Evolutionary conservation across 2,329 filamentous ascomycete species (phyloP).

Genomic region (Elsinoe perseae): DNA sequence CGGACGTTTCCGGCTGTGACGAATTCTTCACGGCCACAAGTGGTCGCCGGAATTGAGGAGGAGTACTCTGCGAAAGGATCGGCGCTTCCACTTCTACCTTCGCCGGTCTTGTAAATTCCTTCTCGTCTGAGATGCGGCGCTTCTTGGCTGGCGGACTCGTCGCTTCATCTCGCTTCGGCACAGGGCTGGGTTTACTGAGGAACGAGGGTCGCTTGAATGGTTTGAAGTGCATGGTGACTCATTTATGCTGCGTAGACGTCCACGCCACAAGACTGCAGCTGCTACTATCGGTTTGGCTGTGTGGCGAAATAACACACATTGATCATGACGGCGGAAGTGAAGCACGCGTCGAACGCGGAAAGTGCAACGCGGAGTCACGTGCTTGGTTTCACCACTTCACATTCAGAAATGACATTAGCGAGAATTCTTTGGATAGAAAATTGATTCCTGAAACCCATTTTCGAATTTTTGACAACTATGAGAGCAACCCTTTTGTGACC

Average conservation of each 20-base stretch:
- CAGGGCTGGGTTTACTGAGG: background rate
- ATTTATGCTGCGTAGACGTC: background rate
- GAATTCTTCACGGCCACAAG: constrained; percentile 5
- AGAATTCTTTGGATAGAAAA: too few species aligned
- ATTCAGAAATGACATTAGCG: too few species aligned
- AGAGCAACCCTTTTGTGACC: too few species aligned
- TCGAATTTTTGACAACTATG: too few species aligned
- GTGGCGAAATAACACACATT: background rate
- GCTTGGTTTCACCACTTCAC: background rate
- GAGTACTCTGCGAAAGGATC: background rate
- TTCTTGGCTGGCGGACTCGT: constrained; percentile 4
- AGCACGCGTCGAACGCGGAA: background rate
- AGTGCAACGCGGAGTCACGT: constrained; percentile 5
- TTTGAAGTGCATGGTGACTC: constrained; percentile 9
- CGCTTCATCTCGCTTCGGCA: background rate
- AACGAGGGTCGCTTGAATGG: constrained; percentile 13
- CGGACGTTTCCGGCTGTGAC: background rate
- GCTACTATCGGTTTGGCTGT: constrained; percentile 10
- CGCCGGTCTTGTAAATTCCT: background rate
- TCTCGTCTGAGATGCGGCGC: constrained; percentile 5
- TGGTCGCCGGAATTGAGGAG: constrained; percentile 5
- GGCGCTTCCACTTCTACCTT: background rate
- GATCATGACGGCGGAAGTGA: background rate
- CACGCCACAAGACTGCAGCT: too few species aligned
- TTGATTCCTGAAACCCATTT: too few species aligned